These are phyloP conservation scores for Apodospora peruviana DNA, from an alignment of 495 filamentous ascomycete species.

Conservation along the genomic window DNA sequence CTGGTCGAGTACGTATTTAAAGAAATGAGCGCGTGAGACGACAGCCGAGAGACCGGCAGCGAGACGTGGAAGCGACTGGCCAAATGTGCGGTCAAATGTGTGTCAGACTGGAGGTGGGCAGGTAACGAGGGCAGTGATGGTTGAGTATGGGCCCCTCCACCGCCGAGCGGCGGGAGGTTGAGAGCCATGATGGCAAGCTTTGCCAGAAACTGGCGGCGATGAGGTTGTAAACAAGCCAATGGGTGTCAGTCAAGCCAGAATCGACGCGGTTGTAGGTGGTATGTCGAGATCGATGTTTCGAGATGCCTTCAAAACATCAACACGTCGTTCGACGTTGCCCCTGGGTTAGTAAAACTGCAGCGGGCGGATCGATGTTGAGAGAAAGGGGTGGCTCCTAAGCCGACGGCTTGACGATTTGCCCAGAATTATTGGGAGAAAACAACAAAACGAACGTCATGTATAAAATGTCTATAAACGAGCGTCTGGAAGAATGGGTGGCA, in stretches of 20 bases:
- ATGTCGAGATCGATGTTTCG: not conserved
- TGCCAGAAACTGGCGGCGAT: constrained; percentile 13
- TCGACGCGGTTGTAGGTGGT: not conserved
- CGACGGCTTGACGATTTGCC: too few species aligned
- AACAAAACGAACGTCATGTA: constrained; percentile 29
- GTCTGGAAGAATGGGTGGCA: constrained; percentile 11
- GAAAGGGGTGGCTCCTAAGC: too few species aligned
- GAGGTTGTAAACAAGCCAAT: not conserved
- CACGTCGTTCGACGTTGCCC: too few species aligned
- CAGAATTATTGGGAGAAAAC: too few species aligned
- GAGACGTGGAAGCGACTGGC: constrained; percentile 93
- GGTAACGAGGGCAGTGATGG: constrained; percentile 83
- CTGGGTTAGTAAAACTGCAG: too few species aligned
- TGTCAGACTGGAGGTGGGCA: constrained; percentile 90
- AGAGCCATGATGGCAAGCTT: constrained; percentile 36
- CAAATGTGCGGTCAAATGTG: constrained; percentile 89
- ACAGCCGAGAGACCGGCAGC: constrained; percentile 78
- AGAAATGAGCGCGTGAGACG: constrained; percentile 82
- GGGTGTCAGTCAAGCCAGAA: not conserved
- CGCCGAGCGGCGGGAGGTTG: constrained; percentile 36
- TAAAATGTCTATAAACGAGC: constrained; percentile 25
- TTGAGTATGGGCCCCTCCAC: constrained; percentile 70
- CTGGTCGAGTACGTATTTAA: constrained; percentile 83
- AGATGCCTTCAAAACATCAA: too few species aligned
- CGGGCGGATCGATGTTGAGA: too few species aligned